Base-by-base conservation (phyloP, 164 flowering plant genomes). In the Magnolia kwangsiensis region DNA sequence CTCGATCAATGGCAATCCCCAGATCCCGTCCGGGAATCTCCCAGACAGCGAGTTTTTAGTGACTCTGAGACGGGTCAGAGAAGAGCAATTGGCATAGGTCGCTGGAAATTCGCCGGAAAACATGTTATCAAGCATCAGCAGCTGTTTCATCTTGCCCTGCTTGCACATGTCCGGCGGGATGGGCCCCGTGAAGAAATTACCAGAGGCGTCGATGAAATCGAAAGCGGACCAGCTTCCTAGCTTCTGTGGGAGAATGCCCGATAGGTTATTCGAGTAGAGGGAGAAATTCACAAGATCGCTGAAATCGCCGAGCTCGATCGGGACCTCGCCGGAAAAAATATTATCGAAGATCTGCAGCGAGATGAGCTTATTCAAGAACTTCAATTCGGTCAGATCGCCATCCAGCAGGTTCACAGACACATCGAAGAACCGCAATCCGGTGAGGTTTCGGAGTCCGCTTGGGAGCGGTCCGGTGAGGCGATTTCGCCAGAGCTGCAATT, bases 161-260 rank as follows among this genome's bases (percentile, higher is more conserved):
- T 86, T 90, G 81, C 99, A 96, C 99, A 96, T 93, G 21, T 92
- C 88, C 0, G 98, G 92, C 27, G 99, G 99, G 70, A 96, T 92
- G 4, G 87, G 83, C 24, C 99, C 99, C 0, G 90, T 81, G 16
- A 96, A 74, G 7, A 16, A 51, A 76, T 96, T 96, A 73, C 87
- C 91, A 0, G 98, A 88, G 3, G 87, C 96, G 59, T 96, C 99
- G 23, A 96, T 91, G 88, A 82, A 91, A 65, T 81, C 67, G 71
- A 96, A 90, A 0, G 90, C 86, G 8, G 96, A 76, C 96, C 93
- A 94, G 0, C 98, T 94, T 0, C 98, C 98, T 1, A 96, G 85
- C 71, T 79, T 83, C 70, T 74, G 81, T 27, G 98, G 99, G 1
- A 96, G 82, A 51, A 83, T 9, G 11, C 99, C 99, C 0, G 88